Base-by-base conservation (phyloP, 345 rosid genomes). In the Eucalyptus microcorys region DNA sequence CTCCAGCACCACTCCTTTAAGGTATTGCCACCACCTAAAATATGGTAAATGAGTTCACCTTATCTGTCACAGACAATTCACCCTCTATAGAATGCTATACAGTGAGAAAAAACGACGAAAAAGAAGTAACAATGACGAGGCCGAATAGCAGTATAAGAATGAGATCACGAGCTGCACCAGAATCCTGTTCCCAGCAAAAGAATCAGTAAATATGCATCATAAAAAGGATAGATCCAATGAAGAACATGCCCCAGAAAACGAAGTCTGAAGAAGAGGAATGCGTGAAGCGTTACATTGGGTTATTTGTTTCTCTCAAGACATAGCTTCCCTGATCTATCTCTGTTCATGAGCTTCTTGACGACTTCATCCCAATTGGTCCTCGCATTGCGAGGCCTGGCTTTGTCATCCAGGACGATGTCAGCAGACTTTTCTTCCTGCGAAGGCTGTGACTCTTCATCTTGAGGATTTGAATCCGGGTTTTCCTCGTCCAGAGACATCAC, bases 281-380 rank as follows among this genome's bases (percentile, higher is more conserved):
- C 1, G 14, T 2, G 11, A 4, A 24, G 71, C 24, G 17, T 7
- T 43, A 32, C 5, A 1, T 59, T 10, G 19, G 37, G 10, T 53
- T 32, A 79, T 26, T 22, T 22, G 32, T 85, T 88, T 93, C 91
- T 19, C 8, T 86, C 90, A 12, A 94, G 47, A 32, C 90, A 59
- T 10, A 92, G 71, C 11, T 92, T 91, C 32, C 94, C 95, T 3
- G 96, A 93, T 53, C 92, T 89, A 24, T 88, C 92, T 91, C 92
- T 92, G 85, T 90, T 92, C 89, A 96, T 93, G 53, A 96, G 93
- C 90, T 93, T 93, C 87, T 96, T 92, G 15, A 96, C 94, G 11
- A 96, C 92, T 89, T 93, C 94, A 88, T 98, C 95, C 99, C 99
- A 96, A 66, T 92, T 95, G 68, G 86, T 90, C 64, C 76, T 90